Evolutionary conservation across 106 monocot genomes (phyloP), one percentile per base, ranked within the genome.

Genomic region (Acorus gramineus): DNA sequence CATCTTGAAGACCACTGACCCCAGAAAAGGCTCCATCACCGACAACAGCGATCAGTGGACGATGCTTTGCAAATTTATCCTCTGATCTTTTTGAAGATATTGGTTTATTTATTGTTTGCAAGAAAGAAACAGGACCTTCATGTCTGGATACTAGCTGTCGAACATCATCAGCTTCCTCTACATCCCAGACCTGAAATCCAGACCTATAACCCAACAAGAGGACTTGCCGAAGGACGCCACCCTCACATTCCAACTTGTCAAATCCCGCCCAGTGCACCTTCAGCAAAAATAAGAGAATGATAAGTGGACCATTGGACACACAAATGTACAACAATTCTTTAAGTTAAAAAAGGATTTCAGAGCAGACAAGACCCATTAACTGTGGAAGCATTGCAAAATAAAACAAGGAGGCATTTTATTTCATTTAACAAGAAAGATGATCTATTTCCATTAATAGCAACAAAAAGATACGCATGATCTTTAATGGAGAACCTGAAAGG

Each of bases 161-260:
- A 56, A 89, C 84, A 76, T 89, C 84, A 76, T 88, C 78, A 57
- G 85, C 82, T 56, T 85, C 78, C 71, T 93, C 88, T 60, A 93
- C 85, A 80, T 93, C 93, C 93, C 93, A 93, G 50, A 93, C 80
- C 66, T 93, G 85, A 55, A 93, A 93, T 45, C 93, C 93, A 74
- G 85, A 83, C 43, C 72, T 77, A 72, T 85, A 93, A 63, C 76
- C 85, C 44, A 93, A 28, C 71, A 93, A 53, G 45, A 93, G 76
- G 69, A 88, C 82, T 77, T 81, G 80, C 14, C 85, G 85, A 46
- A 57, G 61, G 44, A 55, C 47, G 44, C 71, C 76, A 49, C 62
- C 71, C 8, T 70, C 73, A 57, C 67, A 68, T 67, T 89, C 85
- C 68, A 89, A 28, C 70, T 83, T 88, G 67, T 93, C 93, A 68